phyloP scores from a whole-genome alignment of 2,329 filamentous ascomycete genomes.

The Claviceps sp. region DNA sequence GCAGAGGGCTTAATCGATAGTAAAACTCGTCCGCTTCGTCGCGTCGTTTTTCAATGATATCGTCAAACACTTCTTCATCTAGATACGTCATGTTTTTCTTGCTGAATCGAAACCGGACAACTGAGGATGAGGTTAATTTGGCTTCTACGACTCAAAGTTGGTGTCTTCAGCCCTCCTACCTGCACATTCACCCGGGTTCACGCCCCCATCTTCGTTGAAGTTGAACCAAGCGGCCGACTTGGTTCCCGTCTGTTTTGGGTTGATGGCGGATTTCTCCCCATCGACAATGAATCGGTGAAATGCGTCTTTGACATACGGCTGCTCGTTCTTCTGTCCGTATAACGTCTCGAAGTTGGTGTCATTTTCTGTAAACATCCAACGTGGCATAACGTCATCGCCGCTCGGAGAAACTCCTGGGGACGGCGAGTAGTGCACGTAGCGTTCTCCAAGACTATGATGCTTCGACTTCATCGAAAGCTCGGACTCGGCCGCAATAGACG shows the following conservation, averaged over 20 bases:
- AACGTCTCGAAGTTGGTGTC: constrained; percentile 75
- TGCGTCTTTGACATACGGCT: constrained; percentile 84
- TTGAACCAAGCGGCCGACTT: constrained; percentile 86
- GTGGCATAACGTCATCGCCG: constrained; percentile 71
- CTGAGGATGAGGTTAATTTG: constrained; percentile 22
- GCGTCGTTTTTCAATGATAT: constrained; percentile 72
- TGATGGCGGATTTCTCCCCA: constrained; percentile 65
- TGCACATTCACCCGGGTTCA: constrained; percentile 81
- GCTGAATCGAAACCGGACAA: constrained; percentile 83
- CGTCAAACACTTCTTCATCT: constrained; percentile 85
- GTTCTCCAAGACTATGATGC: constrained; percentile 68
- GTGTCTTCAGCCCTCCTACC: constrained; percentile 33
- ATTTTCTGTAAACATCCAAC: constrained; percentile 87
- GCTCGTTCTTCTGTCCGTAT: constrained; percentile 65
- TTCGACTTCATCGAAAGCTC: constrained; percentile 61
- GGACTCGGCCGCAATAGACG: constrained; percentile 53
- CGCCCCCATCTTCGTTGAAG: constrained; percentile 80
- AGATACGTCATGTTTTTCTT: constrained; percentile 63
- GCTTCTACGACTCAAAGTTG: background rate
- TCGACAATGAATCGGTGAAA: constrained; percentile 84
- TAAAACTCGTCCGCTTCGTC: constrained; percentile 96
- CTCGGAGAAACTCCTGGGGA: constrained; percentile 72
- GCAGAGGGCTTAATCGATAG: constrained; percentile 80
- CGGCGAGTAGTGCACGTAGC: constrained; percentile 74
- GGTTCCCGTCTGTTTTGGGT: constrained; percentile 67